Evolutionary conservation across 2,329 filamentous ascomycete species (phyloP).

Genomic region (Cytospora chrysosperma): DNA sequence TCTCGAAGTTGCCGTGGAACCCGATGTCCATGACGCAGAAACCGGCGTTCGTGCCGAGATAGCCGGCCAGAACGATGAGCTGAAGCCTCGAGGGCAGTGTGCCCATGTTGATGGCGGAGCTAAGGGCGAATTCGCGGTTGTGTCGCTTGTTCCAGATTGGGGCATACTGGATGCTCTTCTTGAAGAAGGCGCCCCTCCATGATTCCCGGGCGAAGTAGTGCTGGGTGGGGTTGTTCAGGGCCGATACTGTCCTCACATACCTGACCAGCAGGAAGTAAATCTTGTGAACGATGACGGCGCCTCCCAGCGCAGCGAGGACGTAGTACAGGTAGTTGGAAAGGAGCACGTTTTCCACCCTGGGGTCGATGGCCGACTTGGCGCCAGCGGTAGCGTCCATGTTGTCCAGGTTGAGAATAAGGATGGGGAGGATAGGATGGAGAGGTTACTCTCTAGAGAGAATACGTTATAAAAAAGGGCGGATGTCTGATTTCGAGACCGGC

Average conservation of each 20-base stretch:
- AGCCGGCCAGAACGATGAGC: slow-evolving; percentile 64
- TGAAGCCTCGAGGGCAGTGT: slow-evolving; percentile 81
- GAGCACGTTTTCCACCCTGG: slow-evolving; percentile 48
- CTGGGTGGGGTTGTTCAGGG: slow-evolving; percentile 76
- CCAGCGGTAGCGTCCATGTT: slow-evolving; percentile 27
- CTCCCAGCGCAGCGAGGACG: slow-evolving; percentile 63
- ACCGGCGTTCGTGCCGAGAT: slow-evolving; percentile 70
- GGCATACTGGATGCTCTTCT: slow-evolving; percentile 67
- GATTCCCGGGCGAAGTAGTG: slow-evolving; percentile 69
- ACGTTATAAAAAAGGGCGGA: slow-evolving; percentile 13
- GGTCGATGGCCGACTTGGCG: slow-evolving; percentile 34
- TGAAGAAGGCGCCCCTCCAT: slow-evolving; percentile 56
- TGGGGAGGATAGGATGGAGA: not conserved
- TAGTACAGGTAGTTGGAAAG: slow-evolving; percentile 62
- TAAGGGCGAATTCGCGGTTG: slow-evolving; percentile 67
- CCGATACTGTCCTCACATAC: slow-evolving; percentile 72
- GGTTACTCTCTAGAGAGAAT: not conserved
- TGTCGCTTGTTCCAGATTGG: slow-evolving; percentile 74
- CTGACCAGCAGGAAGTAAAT: slow-evolving; percentile 58
- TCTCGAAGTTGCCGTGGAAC: slow-evolving; percentile 48
- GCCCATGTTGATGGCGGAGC: slow-evolving; percentile 59
- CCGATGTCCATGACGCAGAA: slow-evolving; percentile 72
- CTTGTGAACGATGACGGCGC: slow-evolving; percentile 66
- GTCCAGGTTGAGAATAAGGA: not conserved
- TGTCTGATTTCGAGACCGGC: slow-evolving; percentile 21